A percentile compares a stretch with the other conserved stretches of the same genome.
phyloP scores from a whole-genome alignment of 495 filamentous ascomycete genomes.

The Peziza echinospora region DNA sequence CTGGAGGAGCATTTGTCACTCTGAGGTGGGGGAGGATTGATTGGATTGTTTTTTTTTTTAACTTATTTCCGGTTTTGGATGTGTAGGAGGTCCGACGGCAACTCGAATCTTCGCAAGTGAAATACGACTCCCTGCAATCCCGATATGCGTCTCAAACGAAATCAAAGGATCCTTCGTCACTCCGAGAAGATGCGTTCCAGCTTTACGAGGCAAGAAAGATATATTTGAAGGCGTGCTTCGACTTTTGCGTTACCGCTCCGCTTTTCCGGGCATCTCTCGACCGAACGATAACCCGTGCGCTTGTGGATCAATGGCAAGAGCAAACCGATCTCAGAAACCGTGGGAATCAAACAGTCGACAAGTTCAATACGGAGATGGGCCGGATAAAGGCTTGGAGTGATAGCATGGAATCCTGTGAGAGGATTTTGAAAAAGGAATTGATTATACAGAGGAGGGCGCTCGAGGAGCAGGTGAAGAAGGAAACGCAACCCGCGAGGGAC shows the following conservation, averaged over 20 bases:
- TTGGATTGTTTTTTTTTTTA: no score
- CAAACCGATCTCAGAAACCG: slow-evolving; percentile 45
- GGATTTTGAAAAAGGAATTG: slow-evolving; percentile 56
- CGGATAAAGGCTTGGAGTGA: slow-evolving; percentile 75
- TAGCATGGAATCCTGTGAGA: slow-evolving; percentile 73
- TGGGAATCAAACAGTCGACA: slow-evolving; percentile 33
- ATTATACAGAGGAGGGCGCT: slow-evolving; percentile 59
- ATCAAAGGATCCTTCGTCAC: slow-evolving; percentile 71
- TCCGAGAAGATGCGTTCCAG: slow-evolving; percentile 89
- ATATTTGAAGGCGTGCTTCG: slow-evolving; percentile 79
- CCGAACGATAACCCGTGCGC: slow-evolving; percentile 60
- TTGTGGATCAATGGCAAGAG: slow-evolving; percentile 69
- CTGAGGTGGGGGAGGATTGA: no score
- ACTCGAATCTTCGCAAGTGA: slow-evolving; percentile 62
- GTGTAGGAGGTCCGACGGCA: slow-evolving; percentile 49
- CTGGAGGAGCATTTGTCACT: no score
- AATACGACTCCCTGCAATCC: slow-evolving; percentile 55
- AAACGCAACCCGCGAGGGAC: slow-evolving; percentile 61
- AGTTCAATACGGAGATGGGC: slow-evolving; percentile 59
- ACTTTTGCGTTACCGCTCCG: slow-evolving; percentile 73
- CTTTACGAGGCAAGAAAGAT: slow-evolving; percentile 82
- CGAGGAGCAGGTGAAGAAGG: slow-evolving; percentile 50
- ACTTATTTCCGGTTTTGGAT: no score
- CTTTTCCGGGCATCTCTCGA: slow-evolving; percentile 63
- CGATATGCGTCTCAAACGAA: slow-evolving; percentile 70